Base-by-base conservation (phyloP, 345 rosid genomes). In the Acer yangbiense region DNA sequence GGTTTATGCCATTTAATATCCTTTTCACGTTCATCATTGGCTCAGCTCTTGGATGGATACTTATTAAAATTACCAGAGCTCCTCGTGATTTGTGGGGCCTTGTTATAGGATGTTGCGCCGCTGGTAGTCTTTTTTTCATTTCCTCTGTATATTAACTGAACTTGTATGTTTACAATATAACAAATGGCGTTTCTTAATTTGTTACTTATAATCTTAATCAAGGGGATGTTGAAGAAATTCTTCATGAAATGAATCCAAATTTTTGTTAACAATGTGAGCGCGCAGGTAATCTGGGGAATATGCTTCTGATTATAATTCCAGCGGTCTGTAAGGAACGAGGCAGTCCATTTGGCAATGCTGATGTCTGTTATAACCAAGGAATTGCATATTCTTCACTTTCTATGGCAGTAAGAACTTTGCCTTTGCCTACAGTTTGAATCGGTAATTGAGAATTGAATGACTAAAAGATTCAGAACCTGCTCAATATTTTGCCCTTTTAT, bases 371-470 rank as follows among this genome's bases (percentile, higher is more conserved):
- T 9, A 50, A 78, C 21, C 21, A 69, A 25, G 88, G 84, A 18
- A n/a, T 67, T 23, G 76, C 83, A 6, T 85, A 85, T 74, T 77
- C 81, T 43, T 69, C 88, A 1, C 86, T 85, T 71, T 85, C 86
- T 35, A 81, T 83, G 81, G 85, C 88, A 27, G 88, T 85, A 85
- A 2, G 74, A 55, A 72, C 35, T 66, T 18, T 18, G 10, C 17
- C 39, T 60, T 29, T 74, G 76, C 58, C 44, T 21, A 61, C 57
- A 23, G 35, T 25, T 54, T 50, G 50, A 58, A 72, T 57, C n/a
- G 21, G 9, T 52, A 17, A 9, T 23, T 71, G 14, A 27, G 25
- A 23, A 23, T 23, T 23, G 44, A 7, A 12, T 57, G 18, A n/a
- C 50, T 41, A 21, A 23, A 41, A 61, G 39, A 44, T 62, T 4